Base-by-base conservation (phyloP, 345 rosid genomes). In the Pugionium dolabratum region DNA sequence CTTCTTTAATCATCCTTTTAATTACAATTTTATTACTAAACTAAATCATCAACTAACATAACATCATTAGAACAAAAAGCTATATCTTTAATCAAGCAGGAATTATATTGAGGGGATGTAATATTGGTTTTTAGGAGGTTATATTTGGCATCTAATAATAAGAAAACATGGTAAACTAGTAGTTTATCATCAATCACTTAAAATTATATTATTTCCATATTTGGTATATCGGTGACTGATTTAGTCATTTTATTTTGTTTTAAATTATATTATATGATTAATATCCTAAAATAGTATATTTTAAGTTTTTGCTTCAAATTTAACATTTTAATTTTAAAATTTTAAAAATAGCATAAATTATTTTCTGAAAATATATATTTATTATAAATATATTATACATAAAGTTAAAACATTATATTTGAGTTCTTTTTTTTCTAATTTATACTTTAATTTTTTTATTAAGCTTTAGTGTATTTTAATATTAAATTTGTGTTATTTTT, bases 181-280 rank as follows among this genome's bases (percentile, higher is more conserved):
- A 11, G 66, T 50, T 64, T 29, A 35, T 50, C 46, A 30, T 51
- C 54, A 64, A 33, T 56, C 51, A 55, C 64, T 42, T 42, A 2
- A 3, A 56, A 57, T 48, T 18, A 18, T 18, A 29, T 49, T 35
- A 65, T 65, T 42, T 72, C 36, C 44, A 44, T 18, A 59, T 72
- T 50, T 72, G 56, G 55, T 72, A 45, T 58, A 72, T 50, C 71
- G 28, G 61, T 65, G 4, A 54, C 50, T 72, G 71, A 72, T 66
- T 72, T 57, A 18, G 18, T 49, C 27, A 30, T 18, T 3, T 47
- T 26, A 5, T 33, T 41, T 65, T 64, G 1, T 18, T 18, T 18
- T 18, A 18, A 18, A 18, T 18, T 18, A 18, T 18, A 18, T 18
- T 18, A 18, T 18, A 18, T 18, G 18, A 18, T 18, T 18, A 18